Base-by-base conservation (phyloP, 176 grass and related monocot genomes). In the Puccinellia tenuiflora region DNA sequence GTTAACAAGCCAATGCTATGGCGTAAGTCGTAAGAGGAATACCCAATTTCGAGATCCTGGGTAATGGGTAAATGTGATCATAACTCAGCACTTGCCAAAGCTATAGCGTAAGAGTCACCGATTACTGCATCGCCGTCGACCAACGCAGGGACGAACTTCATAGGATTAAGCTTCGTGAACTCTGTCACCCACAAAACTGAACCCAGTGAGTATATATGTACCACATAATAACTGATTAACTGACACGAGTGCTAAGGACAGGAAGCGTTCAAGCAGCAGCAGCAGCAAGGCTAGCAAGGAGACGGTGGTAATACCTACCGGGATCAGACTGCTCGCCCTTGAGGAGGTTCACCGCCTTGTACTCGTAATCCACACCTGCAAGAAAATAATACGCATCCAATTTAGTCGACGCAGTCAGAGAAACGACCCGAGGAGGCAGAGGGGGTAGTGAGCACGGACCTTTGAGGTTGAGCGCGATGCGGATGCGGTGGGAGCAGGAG, bases 401-500 rank as follows among this genome's bases (percentile, higher is more conserved):
- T 15, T 26, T 52, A 39, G 24, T 1, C 38, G 0, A 11, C 50
- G 12, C 20, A 52, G 14, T 68, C 26, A 1, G 13, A 33, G 18
- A 70, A 57, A 76, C 50, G 40, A 24, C 21, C 35, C 35, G 35
- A 40, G 39, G 14, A 4, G 46, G 46, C 12, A 14, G 68, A 37
- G n/a, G 2, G 47, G 21, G 48, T 2, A 21, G 15, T 2, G 38
- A 4, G 76, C 22, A 40, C 25, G 62, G 5, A 89, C 92, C 89
- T 94, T 94, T 94, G 86, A 94, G 76, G 51, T 87, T 89, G 80
- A 94, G 92, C 10, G 85, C 80, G 80, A 91, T 92, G 38, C 92
- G 89, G 63, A n/a, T 83, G 18, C 92, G 89, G 70, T 91, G 92
- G 63, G 89, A 77, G 72, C 77, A 91, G 2, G 92, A 92, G 39